Evolutionary conservation across 768 basidiomycete genomes (phyloP).

Genomic region (Cytidiella melzeri): DNA sequence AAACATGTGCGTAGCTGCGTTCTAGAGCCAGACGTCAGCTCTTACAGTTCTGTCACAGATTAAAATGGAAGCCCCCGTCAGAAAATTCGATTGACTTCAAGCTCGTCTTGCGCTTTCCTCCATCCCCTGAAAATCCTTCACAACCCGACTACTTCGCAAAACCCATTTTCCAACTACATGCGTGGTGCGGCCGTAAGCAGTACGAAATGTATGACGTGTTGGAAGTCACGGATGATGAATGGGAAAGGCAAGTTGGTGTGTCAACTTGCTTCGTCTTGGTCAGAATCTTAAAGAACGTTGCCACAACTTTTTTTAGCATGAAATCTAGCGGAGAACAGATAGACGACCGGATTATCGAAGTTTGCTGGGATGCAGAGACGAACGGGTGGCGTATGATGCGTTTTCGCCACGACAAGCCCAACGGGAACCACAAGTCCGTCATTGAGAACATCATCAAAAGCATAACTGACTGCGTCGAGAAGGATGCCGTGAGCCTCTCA

Average conservation of each 20-base stretch:
- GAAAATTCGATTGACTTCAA: constrained; percentile 99
- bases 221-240: constrained; percentile 83
- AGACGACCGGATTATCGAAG: constrained; percentile 93
- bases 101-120: constrained; percentile 89
- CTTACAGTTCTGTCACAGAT: constrained; percentile 34
- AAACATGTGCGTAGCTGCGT: constrained; percentile 61
- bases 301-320: constrained; percentile 44
- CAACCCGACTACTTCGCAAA: constrained; percentile 80
- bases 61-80: constrained; percentile 98
- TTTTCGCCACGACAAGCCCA: constrained; percentile 88
- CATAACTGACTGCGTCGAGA: constrained; percentile 92
- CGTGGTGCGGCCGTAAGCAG: constrained; percentile 73
- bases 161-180: constrained; percentile 78
- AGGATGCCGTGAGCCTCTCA: constrained; percentile 51
- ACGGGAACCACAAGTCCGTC: constrained; percentile 82
- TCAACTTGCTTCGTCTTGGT: constrained; percentile 14
- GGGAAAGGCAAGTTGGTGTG: constrained; percentile 92
- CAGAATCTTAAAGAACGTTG: constrained; percentile 1
- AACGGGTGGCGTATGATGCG: constrained; percentile 86
- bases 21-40: neutral
- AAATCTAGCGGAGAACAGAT: constrained; percentile 80
- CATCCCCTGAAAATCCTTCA: constrained; percentile 40
- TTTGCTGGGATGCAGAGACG: constrained; percentile 72
- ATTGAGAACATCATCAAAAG: constrained; percentile 87
- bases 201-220: constrained; percentile 87